Conservation (phyloP, 148 eudicot genomes). For the Arctostaphylos glauca region DNA sequence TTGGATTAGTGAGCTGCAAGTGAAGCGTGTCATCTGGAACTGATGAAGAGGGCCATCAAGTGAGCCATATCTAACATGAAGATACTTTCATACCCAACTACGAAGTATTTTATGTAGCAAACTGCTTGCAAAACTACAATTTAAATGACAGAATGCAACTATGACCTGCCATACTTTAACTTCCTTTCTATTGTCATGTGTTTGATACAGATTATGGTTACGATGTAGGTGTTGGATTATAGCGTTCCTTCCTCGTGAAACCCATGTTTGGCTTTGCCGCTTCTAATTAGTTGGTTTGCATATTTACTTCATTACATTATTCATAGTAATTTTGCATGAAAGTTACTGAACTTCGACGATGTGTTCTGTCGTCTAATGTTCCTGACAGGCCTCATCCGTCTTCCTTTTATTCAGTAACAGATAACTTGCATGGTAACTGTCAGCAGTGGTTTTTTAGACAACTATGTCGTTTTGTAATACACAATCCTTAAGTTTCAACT, state of each 20-base stretch:
- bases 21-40: too few species aligned
- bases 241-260: neutral
- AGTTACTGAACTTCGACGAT: neutral
- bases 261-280: neutral
- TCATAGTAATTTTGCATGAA: neutral
- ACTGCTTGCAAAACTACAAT: too few species aligned
- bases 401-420: too few species aligned
- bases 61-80: too few species aligned
- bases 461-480: neutral
- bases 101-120: too few species aligned
- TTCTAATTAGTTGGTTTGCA: neutral
- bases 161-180: neutral
- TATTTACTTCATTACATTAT: neutral
- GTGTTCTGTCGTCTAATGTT: too few species aligned
- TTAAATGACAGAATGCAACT: neutral
- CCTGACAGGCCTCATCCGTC: too few species aligned
- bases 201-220: neutral
- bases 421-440: neutral
- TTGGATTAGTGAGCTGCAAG: too few species aligned
- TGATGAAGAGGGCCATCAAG: too few species aligned
- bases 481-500: too few species aligned
- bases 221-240: neutral
- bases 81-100: too few species aligned
- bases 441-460: neutral
- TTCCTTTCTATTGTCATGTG: neutral